phyloP scores from a whole-genome alignment of 257 asterid genomes.

The Paulownia fortunei region DNA sequence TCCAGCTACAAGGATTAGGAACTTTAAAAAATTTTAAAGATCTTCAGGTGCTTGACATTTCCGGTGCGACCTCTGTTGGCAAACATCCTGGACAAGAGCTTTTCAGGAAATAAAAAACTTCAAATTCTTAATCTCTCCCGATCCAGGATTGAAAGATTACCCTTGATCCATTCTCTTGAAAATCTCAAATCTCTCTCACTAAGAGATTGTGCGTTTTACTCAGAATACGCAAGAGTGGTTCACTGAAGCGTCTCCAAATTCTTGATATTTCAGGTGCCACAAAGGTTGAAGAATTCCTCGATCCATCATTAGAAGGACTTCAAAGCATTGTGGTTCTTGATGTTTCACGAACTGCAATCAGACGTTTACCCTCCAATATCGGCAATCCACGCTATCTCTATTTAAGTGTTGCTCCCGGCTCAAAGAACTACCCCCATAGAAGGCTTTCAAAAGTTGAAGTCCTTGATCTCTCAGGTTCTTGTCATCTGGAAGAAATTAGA shows the following conservation, averaged over 20 bases:
- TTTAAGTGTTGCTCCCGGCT: constrained; percentile 28
- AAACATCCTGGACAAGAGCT: constrained; percentile 42
- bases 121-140: constrained; percentile 42
- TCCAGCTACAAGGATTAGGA: not conserved
- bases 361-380: constrained; percentile 36
- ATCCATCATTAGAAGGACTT: constrained; percentile 41
- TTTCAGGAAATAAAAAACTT: constrained; percentile 29
- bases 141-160: constrained; percentile 35
- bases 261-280: constrained; percentile 48
- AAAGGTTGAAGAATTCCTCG: constrained; percentile 44
- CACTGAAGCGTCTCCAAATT: constrained; percentile 30
- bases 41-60: constrained; percentile 45
- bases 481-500: constrained; percentile 17
- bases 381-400: constrained; percentile 34
- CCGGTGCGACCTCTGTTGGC: constrained; percentile 33
- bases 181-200: constrained; percentile 41
- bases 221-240: constrained; percentile 40
- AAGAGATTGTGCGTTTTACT: constrained; percentile 30
- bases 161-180: constrained; percentile 39
- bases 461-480: constrained; percentile 45
- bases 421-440: constrained; percentile 35
- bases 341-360: constrained; percentile 42
- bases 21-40: constrained; percentile 23
- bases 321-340: constrained; percentile 28
- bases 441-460: constrained; percentile 25